Conservation (phyloP, 148 eudicot species). For the Fagopyrum tataricum region DNA sequence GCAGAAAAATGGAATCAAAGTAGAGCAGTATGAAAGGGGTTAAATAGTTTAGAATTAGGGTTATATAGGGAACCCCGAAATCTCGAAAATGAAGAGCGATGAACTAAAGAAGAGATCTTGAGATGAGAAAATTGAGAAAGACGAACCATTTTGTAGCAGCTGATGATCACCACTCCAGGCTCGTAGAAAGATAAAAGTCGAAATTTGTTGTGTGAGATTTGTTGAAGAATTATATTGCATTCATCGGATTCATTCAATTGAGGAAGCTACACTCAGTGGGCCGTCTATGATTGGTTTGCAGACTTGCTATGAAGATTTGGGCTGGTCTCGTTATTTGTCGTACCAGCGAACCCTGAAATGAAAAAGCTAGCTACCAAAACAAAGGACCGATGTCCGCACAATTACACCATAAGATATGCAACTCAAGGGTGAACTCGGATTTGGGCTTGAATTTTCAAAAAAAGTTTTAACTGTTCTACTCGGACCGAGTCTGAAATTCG, state of each 20-base stretch:
- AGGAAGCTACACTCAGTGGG: neutral
- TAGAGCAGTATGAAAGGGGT: neutral
- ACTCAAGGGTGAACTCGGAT: too few relatives aligned
- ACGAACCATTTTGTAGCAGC: neutral
- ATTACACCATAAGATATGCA: too few relatives aligned
- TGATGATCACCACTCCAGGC: neutral
- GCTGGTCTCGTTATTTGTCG: too few relatives aligned
- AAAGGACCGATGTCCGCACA: too few relatives aligned
- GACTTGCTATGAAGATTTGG: too few relatives aligned
- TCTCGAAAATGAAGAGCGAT: neutral
- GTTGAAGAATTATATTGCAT: too few relatives aligned
- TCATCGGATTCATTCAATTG: too few relatives aligned
- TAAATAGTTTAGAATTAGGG: neutral
- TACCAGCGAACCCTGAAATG: too few relatives aligned
- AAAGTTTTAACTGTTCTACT: too few relatives aligned
- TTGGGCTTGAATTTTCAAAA: too few relatives aligned
- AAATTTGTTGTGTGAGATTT: neutral
- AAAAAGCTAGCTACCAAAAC: too few relatives aligned
- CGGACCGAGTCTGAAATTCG: too few relatives aligned
- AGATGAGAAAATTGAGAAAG: neutral
- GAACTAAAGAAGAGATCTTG: neutral
- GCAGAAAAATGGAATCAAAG: neutral
- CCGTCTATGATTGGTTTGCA: neutral
- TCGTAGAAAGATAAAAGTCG: neutral
- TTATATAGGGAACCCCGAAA: neutral